Base-by-base conservation (phyloP, 805 yeast species). In the Wickerhamiella azyma region DNA sequence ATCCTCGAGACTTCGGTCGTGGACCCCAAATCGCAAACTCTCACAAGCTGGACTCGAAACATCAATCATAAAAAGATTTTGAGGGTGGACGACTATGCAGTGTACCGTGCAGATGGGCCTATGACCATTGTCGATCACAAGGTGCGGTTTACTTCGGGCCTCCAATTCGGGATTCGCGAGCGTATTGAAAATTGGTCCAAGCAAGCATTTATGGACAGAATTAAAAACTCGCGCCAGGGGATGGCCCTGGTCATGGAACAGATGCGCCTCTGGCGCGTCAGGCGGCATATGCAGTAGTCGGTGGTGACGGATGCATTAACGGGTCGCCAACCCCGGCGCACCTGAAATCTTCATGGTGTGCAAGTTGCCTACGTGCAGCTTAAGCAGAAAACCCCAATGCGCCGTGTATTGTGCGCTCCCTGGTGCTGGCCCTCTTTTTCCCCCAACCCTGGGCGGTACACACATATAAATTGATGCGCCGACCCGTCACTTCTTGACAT, bases 121-220 rank as follows among this genome's bases (percentile, higher is more conserved):
- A 26, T 39, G 33, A 78, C 83, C 0, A 53, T 56, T 5, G 83
- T 81, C 6, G 60, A 67, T 11, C 74, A 77, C 46, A 65, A 70
- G 36, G 95, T 85, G 16, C 75, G 73, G 53, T 83, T 88, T 45
- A 37, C 26, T 8, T 50, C 53, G 52, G 72, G 80, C 16, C 75
- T 85, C 26, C 83, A 83, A 37, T 77, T 85, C 55, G 72, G 68
- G 1, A 68, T 88, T 53, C 80, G 76, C 56, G 76, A 77, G 56
- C 70, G 79, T 52, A 83, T 88, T 44, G 97, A 88, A 62, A 68
- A 69, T 29, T 85, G 95, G 94, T 77, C 94, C 26, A 77, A 74
- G 55, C 69, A 69, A 17, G 74, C 72, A 59, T 85, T 88, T 59
- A 69, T 75, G 39, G 79, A 78, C 46, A 82, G 85, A 58, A 66